Conservation (phyloP, 257 asterid species). For the Verbena officinalis region DNA sequence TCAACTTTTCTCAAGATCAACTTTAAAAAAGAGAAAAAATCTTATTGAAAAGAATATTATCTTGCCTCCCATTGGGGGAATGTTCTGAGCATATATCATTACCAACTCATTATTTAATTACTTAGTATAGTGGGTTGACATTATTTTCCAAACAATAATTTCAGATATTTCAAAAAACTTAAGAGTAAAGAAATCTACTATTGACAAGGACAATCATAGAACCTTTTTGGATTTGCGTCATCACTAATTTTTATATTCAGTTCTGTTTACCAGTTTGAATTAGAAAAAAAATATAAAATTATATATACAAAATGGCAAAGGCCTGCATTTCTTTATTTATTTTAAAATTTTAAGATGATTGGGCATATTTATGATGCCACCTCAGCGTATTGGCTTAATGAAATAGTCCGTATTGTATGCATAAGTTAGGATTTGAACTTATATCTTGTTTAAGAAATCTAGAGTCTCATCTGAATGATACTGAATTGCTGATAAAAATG, state of each 20-base stretch:
- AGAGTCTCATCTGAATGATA: too few relatives aligned
- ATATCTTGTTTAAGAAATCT: too few relatives aligned
- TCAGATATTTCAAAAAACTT: conserved; percentile 5
- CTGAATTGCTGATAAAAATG: too few relatives aligned
- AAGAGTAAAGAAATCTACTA: conserved; percentile 2
- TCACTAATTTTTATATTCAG: conserved; percentile 7
- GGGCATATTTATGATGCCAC: too few relatives aligned
- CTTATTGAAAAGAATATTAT: conserved; percentile 29
- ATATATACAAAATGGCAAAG: conserved; percentile 14
- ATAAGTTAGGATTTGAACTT: too few relatives aligned
- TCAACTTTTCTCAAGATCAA: background rate
- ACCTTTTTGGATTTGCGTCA: conserved; percentile 29
- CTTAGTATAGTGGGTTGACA: conserved; percentile 33
- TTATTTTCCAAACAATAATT: conserved; percentile 19
- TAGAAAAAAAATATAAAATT: background rate
- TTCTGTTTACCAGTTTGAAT: background rate
- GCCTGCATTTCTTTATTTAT: conserved; percentile 24
- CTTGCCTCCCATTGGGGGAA: conserved; percentile 28
- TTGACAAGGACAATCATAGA: conserved; percentile 22
- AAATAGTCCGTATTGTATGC: too few relatives aligned
- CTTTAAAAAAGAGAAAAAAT: too few relatives aligned
- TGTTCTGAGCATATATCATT: conserved; percentile 38
- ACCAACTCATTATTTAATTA: background rate
- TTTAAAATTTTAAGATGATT: too few relatives aligned
- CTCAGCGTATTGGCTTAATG: too few relatives aligned